A percentile compares a stretch with the other conserved stretches of the same genome.
These are phyloP conservation scores for Rubia balearica DNA, from an alignment of 305 asterid species.

Conservation along the genomic window DNA sequence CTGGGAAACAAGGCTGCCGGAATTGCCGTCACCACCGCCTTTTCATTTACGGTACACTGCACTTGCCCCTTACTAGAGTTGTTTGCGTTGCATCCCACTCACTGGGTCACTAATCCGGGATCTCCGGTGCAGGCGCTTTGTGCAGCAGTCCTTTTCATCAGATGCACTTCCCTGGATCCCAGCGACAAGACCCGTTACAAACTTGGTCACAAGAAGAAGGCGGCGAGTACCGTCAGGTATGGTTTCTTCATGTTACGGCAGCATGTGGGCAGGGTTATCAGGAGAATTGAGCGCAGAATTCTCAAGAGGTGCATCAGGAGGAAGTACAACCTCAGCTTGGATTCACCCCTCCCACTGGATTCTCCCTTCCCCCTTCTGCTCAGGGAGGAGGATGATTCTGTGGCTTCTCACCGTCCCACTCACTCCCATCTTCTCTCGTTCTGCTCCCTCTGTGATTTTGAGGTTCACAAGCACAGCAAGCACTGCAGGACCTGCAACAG, in stretches of 20 bases:
- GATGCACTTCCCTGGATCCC: constrained; percentile 81
- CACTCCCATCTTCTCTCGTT: constrained; percentile 64
- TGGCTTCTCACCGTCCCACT: constrained; percentile 33
- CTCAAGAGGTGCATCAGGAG: constrained; percentile 73
- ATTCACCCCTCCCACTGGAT: constrained; percentile 49
- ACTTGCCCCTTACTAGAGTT: too few relatives aligned
- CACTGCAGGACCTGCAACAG: constrained; percentile 96
- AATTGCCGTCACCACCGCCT: constrained; percentile 50
- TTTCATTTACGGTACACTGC: constrained; percentile 53
- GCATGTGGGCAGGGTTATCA: constrained; percentile 50
- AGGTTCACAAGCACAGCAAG: constrained; percentile 91
- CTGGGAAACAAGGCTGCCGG: constrained; percentile 58
- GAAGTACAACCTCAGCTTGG: constrained; percentile 47
- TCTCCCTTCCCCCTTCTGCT: constrained; percentile 57
- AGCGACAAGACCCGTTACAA: constrained; percentile 64
- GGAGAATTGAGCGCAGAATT: constrained; percentile 65
- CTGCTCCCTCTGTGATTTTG: constrained; percentile 80
- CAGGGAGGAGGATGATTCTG: constrained; percentile 31
- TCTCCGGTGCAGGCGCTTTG: constrained; percentile 45
- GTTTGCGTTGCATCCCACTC: too few relatives aligned
- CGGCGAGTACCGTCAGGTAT: constrained; percentile 23
- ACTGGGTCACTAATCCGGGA: neutral
- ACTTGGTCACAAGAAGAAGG: constrained; percentile 34
- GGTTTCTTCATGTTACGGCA: constrained; percentile 38
- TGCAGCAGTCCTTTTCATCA: constrained; percentile 56